These are phyloP conservation scores for Pyricularia pennisetigena DNA, from an alignment of 2,329 filamentous ascomycete species.

Conservation along the genomic window DNA sequence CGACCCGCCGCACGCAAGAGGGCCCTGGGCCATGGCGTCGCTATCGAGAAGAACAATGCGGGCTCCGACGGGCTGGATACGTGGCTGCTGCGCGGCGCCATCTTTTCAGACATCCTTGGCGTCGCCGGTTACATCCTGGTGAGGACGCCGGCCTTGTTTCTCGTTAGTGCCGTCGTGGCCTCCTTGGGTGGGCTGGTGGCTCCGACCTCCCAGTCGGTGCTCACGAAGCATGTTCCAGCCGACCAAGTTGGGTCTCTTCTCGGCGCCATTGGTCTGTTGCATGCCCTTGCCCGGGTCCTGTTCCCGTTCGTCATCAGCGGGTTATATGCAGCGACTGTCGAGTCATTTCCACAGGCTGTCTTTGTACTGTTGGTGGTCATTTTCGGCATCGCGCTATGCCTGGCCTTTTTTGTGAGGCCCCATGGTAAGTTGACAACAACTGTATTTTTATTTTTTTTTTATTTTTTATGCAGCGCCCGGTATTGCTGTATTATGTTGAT, in stretches of 20 bases:
- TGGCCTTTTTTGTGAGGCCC: slow-evolving; percentile 62
- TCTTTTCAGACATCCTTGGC: slow-evolving; percentile 68
- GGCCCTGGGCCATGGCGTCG: slow-evolving; percentile 10
- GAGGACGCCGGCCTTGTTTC: slow-evolving; percentile 53
- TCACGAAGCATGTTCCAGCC: slow-evolving; percentile 85
- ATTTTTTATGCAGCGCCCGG: background rate
- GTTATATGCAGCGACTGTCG: slow-evolving; percentile 75
- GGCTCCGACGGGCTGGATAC: slow-evolving; percentile 76
- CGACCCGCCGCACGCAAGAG: slow-evolving; percentile 27
- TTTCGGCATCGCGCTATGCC: slow-evolving; percentile 56
- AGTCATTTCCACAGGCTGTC: slow-evolving; percentile 67
- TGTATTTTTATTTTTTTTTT: too few relatives aligned
- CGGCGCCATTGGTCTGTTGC: slow-evolving; percentile 76
- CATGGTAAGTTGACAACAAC: slow-evolving; percentile 48
- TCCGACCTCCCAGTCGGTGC: slow-evolving; percentile 70
- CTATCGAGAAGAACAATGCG: slow-evolving; percentile 34
- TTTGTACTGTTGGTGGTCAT: slow-evolving; percentile 64
- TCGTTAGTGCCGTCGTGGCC: slow-evolving; percentile 61
- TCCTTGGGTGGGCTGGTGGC: slow-evolving; percentile 76
- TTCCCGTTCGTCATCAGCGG: slow-evolving; percentile 77
- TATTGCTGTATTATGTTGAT: background rate
- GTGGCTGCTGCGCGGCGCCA: slow-evolving; percentile 61
- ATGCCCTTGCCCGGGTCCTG: slow-evolving; percentile 70
- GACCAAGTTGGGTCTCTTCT: slow-evolving; percentile 80
- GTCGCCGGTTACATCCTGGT: slow-evolving; percentile 65